phyloP scores from a whole-genome alignment of 1,284 basidiomycete species.

The Meripilus lineatus region DNA sequence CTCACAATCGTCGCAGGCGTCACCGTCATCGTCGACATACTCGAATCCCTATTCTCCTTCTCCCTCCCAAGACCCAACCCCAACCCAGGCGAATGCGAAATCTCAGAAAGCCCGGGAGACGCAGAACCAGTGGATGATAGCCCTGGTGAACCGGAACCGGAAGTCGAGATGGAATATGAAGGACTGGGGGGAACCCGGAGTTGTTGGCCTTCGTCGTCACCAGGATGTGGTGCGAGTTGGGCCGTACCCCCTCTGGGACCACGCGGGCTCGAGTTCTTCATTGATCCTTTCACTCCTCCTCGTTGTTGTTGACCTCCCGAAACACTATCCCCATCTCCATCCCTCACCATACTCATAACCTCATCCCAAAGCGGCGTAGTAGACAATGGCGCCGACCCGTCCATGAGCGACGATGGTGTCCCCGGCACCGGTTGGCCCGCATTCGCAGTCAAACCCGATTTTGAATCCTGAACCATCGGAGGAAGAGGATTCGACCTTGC shows the following conservation, averaged over 20 bases:
- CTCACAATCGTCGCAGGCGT: constrained; percentile 28
- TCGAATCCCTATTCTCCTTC: constrained; percentile 30
- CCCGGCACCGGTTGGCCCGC: constrained; percentile 4
- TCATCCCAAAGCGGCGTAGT: constrained; percentile 23
- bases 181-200: not conserved
- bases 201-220: no score
- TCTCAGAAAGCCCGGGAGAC: no score
- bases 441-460: no score
- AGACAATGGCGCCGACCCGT: no score
- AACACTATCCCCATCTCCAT: constrained; percentile 23
- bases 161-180: no score
- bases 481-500: constrained; percentile 12
- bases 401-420: constrained; percentile 14
- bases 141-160: not conserved
- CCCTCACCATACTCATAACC: constrained; percentile 18
- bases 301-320: no score
- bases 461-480: not conserved
- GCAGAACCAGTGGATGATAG: not conserved
- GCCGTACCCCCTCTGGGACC: no score
- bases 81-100: no score
- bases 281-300: no score
- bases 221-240: no score
- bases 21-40: constrained; percentile 29
- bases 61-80: constrained; percentile 14
- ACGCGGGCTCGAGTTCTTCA: no score